A percentile compares a stretch with the other conserved stretches of the same genome.
Evolutionary conservation across 2,329 filamentous ascomycete genomes (phyloP).

Genomic region (Aspergillus neotritici): DNA sequence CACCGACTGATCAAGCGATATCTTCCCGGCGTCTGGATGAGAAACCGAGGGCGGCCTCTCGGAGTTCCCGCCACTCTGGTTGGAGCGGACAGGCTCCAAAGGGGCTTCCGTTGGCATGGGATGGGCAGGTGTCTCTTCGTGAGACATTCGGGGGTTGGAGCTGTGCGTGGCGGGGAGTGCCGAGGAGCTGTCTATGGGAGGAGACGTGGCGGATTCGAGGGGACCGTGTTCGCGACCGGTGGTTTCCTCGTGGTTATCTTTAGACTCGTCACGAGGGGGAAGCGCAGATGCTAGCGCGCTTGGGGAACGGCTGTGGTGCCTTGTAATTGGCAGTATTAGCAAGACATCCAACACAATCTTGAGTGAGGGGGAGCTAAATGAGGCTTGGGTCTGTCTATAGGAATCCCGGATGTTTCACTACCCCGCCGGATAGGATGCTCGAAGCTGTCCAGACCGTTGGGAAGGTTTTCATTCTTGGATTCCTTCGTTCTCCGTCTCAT

Average conservation of each 20-base stretch:
- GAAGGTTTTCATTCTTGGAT: no score
- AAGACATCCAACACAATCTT: conserved; percentile 6
- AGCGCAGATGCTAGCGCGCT: conserved; percentile 51
- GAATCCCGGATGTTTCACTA: no score
- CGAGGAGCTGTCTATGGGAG: conserved; percentile 21
- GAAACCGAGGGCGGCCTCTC: conserved; percentile 32
- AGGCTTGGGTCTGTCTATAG: no score
- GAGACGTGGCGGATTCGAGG: conserved; percentile 21
- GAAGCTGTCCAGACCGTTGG: no score
- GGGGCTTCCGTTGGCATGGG: conserved; percentile 19
- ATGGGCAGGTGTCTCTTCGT: conserved; percentile 18
- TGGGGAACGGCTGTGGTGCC: conserved; percentile 50
- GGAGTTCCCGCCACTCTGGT: conserved; percentile 20
- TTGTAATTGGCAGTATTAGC: conserved; percentile 26
- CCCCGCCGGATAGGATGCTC: no score
- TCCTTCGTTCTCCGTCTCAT: no score
- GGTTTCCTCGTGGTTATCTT: conserved; percentile 32
- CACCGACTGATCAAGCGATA: conserved; percentile 83
- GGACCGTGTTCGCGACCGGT: conserved; percentile 21
- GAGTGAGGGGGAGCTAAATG: neutral
- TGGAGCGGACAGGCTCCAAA: conserved; percentile 24
- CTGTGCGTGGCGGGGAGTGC: conserved; percentile 27
- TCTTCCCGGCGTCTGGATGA: conserved; percentile 29
- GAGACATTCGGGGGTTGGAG: conserved; percentile 26
- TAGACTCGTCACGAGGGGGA: conserved; percentile 49